Base-by-base conservation (phyloP, 352 stramenopile genomes). In the Phytophthora palmivora region DNA sequence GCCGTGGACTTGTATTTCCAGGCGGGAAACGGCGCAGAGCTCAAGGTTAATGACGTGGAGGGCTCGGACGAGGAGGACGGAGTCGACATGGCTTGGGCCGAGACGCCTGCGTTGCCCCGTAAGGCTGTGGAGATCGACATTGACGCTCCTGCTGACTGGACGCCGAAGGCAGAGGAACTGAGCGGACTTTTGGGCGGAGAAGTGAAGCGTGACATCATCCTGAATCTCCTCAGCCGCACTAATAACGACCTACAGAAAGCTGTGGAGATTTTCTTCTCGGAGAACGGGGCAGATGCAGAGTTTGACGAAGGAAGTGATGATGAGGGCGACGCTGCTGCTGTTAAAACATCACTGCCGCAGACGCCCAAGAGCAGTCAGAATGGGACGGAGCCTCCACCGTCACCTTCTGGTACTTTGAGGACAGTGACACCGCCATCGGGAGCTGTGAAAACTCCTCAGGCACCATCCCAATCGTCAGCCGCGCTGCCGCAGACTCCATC, bases 1-100 rank as follows among this genome's bases (percentile, higher is more conserved):
- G 85, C 83, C 3, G 82, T 94, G 39, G 83, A 94, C 41, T 50
- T 92, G 46, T 92, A 79, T 59, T 94, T 92, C 72, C 85, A 92
- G 63, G 67, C 69, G 5, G 79, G 88, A 24, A 79, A 77, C 39
- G 77, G 75, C 58, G 66, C 64, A 26, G 45, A 63, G 47, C 51
- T 78, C 15, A 69, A 79, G 53, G 58, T 81, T 33, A 86, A 86
- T 58, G 79, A 86, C 66, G 74, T 84, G 28, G 76, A 87, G 50
- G 70, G 74, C 36, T 70, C 65, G 2, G 67, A 76, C 38, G 76
- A 82, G 28, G 66, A 83, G 49, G 64, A 82, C 22, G 51, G 49
- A 26, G 44, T 56, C 45, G 58, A 60, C 22, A 58, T 50, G 43
- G 9, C 58, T n/a, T 67, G 50, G 57, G 48, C 56, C 1, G 66